These are phyloP conservation scores for Leccinum broughii DNA, from an alignment of 768 basidiomycete genomes.

Conservation along the genomic window DNA sequence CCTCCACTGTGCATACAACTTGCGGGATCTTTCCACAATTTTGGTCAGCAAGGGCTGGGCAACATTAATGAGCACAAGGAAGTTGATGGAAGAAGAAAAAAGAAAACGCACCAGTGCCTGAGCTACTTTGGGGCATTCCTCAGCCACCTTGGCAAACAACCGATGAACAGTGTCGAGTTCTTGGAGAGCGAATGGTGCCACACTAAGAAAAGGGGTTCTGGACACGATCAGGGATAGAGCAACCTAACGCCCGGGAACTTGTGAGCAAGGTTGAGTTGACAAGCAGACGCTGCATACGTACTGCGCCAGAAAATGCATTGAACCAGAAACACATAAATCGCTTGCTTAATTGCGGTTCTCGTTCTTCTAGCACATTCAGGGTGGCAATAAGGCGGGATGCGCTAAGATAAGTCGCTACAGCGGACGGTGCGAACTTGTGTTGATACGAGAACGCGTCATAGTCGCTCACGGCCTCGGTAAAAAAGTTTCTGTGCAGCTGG, in stretches of 20 bases:
- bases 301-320: slow-evolving; percentile 70
- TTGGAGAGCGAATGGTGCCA: slow-evolving; percentile 59
- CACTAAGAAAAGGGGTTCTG: slow-evolving; percentile 56
- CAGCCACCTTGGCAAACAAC: slow-evolving; percentile 57
- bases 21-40: slow-evolving; percentile 51
- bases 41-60: slow-evolving; percentile 56
- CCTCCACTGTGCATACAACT: slow-evolving; percentile 44
- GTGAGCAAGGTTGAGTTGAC: background rate
- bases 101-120: slow-evolving; percentile 52
- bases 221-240: slow-evolving; percentile 65
- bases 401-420: slow-evolving; percentile 65
- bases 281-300: slow-evolving; percentile 35
- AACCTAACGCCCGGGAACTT: slow-evolving; percentile 39
- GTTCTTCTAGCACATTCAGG: slow-evolving; percentile 54
- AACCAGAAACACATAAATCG: slow-evolving; percentile 76
- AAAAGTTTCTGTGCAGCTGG: slow-evolving; percentile 67
- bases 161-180: slow-evolving; percentile 59
- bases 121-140: slow-evolving; percentile 58
- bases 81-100: background rate
- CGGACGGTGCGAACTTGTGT: slow-evolving; percentile 67
- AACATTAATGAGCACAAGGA: slow-evolving; percentile 11
- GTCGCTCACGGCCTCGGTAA: slow-evolving; percentile 62
- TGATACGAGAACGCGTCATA: slow-evolving; percentile 54
- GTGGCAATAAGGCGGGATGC: slow-evolving; percentile 58
- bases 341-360: slow-evolving; percentile 59